Percentiles rank a stretch among this genome's conserved stretches.
These are phyloP conservation scores for Aspergillus terreus DNA, from an alignment of 2,329 filamentous ascomycete genomes.

Conservation along the genomic window DNA sequence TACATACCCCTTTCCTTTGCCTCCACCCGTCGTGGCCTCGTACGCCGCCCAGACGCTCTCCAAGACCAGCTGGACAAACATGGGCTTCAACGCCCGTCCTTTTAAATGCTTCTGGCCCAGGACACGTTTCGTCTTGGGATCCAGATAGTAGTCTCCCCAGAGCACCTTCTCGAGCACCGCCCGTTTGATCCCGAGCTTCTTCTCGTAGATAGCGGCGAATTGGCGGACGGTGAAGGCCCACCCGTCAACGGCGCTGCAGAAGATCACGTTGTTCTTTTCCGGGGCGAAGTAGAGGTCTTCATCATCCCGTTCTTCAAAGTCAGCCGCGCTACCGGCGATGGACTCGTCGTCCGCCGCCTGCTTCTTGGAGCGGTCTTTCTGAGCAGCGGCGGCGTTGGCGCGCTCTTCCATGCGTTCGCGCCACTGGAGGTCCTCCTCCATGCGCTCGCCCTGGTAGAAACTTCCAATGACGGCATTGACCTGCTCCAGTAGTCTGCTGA, in stretches of 20 bases:
- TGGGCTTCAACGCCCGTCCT: constrained; percentile 83
- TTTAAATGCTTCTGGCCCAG: constrained; percentile 89
- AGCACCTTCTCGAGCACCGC: constrained; percentile 85
- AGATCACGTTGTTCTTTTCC: constrained; percentile 98
- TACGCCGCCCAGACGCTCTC: constrained; percentile 97
- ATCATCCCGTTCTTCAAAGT: constrained; percentile 87
- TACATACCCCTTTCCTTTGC: constrained; percentile 73
- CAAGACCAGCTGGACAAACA: constrained; percentile 95
- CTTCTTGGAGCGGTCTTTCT: constrained; percentile 44
- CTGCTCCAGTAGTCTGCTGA: constrained; percentile 87
- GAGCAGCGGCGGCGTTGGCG: constrained; percentile 66
- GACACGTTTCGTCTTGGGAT: constrained; percentile 94
- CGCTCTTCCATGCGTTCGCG: constrained; percentile 86
- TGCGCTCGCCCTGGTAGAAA: constrained; percentile 95
- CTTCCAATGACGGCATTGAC: constrained; percentile 96
- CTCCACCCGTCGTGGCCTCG: constrained; percentile 78
- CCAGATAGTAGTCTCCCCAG: constrained; percentile 95
- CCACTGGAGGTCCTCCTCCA: constrained; percentile 98
- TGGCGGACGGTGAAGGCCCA: constrained; percentile 98
- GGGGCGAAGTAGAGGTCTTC: constrained; percentile 98
- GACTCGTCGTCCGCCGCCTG: constrained; percentile 42
- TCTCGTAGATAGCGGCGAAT: constrained; percentile 90
- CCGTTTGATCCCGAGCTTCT: constrained; percentile 92
- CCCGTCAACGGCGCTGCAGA: constrained; percentile 95
- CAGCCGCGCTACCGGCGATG: constrained; percentile 46